Percentiles rank a stretch among this genome's conserved stretches.
These are phyloP conservation scores for Alopecurus myosuroides DNA, from an alignment of 176 grass and related monocot genomes.

Conservation along the genomic window DNA sequence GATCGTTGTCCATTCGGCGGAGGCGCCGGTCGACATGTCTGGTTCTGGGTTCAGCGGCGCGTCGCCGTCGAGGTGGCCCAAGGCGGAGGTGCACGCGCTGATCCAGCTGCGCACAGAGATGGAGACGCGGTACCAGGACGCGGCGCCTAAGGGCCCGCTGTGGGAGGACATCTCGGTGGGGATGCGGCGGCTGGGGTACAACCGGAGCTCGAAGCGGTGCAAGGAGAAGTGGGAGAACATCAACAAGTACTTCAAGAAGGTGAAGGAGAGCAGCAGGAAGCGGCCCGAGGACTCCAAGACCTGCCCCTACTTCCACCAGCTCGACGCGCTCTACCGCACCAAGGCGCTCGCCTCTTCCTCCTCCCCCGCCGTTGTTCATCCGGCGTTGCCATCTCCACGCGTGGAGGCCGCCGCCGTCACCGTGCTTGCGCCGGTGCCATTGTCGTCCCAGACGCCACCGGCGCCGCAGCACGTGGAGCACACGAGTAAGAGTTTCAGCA, in stretches of 20 bases:
- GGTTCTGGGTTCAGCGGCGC: not conserved
- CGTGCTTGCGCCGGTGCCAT: conserved; percentile 24
- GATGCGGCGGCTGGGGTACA: conserved; percentile 83
- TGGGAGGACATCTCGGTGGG: conserved; percentile 95
- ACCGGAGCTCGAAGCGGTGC: conserved; percentile 80
- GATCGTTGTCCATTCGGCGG: not conserved
- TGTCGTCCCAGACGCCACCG: conserved; percentile 24
- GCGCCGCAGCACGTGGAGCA: conserved; percentile 8
- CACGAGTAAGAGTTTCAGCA: not conserved
- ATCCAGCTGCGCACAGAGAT: conserved; percentile 79
- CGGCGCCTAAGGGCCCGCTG: conserved; percentile 72
- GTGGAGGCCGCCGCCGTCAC: not conserved
- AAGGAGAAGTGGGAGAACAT: conserved; percentile 99
- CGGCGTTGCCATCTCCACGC: not conserved
- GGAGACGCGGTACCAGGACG: conserved; percentile 73
- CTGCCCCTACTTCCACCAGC: conserved; percentile 97
- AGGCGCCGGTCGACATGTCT: conserved; percentile 12
- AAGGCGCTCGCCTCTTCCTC: conserved; percentile 34
- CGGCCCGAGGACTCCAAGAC: conserved; percentile 89
- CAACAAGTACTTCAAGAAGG: conserved; percentile 99
- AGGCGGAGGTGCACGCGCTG: conserved; percentile 87
- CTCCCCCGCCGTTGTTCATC: not conserved
- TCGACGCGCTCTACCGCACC: conserved; percentile 83
- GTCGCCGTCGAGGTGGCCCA: conserved; percentile 88
- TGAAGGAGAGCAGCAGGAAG: conserved; percentile 95